phyloP scores from a whole-genome alignment of 2,329 filamentous ascomycete species.

The Paecilomyces variotii region DNA sequence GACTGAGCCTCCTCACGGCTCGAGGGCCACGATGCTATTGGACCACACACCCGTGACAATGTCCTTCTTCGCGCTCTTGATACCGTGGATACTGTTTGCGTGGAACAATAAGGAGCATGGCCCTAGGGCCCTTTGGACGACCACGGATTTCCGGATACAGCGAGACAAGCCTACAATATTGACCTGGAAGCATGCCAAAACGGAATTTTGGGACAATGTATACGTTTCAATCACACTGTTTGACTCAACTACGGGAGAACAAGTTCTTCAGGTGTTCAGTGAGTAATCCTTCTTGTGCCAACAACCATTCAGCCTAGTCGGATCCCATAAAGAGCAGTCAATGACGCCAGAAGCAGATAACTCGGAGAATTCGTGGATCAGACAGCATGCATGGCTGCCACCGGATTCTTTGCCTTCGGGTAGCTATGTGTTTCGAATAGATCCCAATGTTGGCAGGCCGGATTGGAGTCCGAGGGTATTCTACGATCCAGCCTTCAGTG shows the following conservation, averaged over 20 bases:
- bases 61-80: not conserved
- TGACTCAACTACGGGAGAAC: not conserved
- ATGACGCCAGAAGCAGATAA: not conserved
- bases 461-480: not conserved
- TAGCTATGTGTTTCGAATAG: not conserved
- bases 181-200: not conserved
- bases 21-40: not conserved
- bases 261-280: not conserved
- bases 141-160: not conserved
- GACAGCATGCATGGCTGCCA: not conserved
- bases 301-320: not conserved
- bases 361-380: not conserved
- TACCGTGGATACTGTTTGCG: not conserved
- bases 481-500: not conserved
- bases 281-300: not conserved
- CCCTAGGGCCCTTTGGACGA: not conserved
- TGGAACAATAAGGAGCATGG: slow-evolving; percentile 1
- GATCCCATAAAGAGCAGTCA: not conserved
- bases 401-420: not conserved
- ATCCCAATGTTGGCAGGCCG: not conserved
- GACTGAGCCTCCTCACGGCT: not conserved
- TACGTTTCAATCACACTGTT: not conserved
- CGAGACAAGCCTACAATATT: not conserved
- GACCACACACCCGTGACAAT: not conserved
- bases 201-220: not conserved